Percentiles rank a stretch among this genome's conserved stretches.
Evolutionary conservation across 805 yeast genomes (phyloP).

Genomic region (Candida jianshihensis): DNA sequence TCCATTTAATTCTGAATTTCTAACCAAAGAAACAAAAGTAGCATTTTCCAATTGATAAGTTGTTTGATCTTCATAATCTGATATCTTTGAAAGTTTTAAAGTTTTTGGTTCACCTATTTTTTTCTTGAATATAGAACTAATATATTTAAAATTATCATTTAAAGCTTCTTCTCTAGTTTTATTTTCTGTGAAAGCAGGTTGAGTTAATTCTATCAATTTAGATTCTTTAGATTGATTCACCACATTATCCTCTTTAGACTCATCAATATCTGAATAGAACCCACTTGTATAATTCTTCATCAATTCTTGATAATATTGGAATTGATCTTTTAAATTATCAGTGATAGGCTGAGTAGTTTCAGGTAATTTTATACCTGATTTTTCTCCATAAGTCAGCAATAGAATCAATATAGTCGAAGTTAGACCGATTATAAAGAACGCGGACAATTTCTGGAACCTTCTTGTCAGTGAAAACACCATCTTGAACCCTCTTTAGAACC

Average conservation of each 20-base stretch:
- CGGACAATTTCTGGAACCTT: slow-evolving; percentile 10
- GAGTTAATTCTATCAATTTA: slow-evolving; percentile 8
- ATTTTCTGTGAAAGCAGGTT: slow-evolving; percentile 17
- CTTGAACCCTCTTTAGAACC: background rate
- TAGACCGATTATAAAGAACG: background rate
- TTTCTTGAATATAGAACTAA: slow-evolving; percentile 4
- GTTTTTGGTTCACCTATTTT: slow-evolving; percentile 24
- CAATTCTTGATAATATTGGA: slow-evolving; percentile 14
- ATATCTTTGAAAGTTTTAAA: slow-evolving; percentile 10
- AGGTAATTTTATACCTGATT: slow-evolving; percentile 5
- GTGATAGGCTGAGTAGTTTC: slow-evolving; percentile 4
- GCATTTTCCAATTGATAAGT: slow-evolving; percentile 50
- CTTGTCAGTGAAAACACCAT: slow-evolving; percentile 9
- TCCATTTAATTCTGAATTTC: slow-evolving; percentile 50
- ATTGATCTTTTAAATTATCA: slow-evolving; percentile 6
- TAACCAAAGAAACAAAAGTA: slow-evolving; percentile 64
- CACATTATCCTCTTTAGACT: no score
- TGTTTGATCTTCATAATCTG: slow-evolving; percentile 5
- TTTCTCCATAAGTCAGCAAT: background rate
- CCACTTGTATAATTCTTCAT: slow-evolving; percentile 17
- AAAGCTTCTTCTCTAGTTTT: slow-evolving; percentile 11
- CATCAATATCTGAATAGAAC: slow-evolving; percentile 11
- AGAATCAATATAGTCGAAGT: slow-evolving; percentile 1
- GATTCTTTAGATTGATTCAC: no score
- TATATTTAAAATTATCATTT: slow-evolving; percentile 6